Conservation (phyloP, 1,284 basidiomycete species). For the Rhizopogon hawkerae region DNA sequence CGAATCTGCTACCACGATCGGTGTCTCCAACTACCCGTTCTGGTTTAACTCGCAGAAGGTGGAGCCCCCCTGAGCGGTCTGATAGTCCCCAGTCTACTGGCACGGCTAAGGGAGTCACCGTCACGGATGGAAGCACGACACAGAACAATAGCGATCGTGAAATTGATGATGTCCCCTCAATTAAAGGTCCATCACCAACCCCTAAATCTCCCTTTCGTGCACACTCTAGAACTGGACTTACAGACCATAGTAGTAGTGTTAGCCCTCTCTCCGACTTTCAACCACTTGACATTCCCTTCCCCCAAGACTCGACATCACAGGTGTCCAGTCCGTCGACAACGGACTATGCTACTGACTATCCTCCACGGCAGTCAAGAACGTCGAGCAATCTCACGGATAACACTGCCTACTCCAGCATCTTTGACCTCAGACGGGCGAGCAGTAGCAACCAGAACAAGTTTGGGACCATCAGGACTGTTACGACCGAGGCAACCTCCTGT, state of each 20-base stretch:
- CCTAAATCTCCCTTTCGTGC: conserved; percentile 48
- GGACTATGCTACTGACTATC: conserved; percentile 35
- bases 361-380: conserved; percentile 38
- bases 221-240: conserved; percentile 24
- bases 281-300: conserved; percentile 22
- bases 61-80: conserved; percentile 48
- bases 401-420: conserved; percentile 56
- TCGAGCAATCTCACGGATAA: conserved; percentile 47
- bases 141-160: conserved; percentile 19
- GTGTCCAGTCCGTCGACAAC: conserved; percentile 16
- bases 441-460: conserved; percentile 48
- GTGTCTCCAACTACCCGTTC: conserved; percentile 24
- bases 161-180: conserved; percentile 30
- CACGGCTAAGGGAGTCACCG: conserved; percentile 22
- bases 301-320: conserved; percentile 17
- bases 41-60: conserved; percentile 35
- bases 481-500: conserved; percentile 65
- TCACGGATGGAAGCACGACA: conserved; percentile 12
- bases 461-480: conserved; percentile 70
- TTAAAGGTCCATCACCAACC: conserved; percentile 31
- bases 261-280: conserved; percentile 21
- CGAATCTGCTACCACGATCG: conserved; percentile 38
- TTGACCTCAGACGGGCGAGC: conserved; percentile 42
- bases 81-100: conserved; percentile 37
- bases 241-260: conserved; percentile 16